phyloP scores from a whole-genome alignment of 1,139 yeast species.

The Lodderomyces metapsilosis region DNA sequence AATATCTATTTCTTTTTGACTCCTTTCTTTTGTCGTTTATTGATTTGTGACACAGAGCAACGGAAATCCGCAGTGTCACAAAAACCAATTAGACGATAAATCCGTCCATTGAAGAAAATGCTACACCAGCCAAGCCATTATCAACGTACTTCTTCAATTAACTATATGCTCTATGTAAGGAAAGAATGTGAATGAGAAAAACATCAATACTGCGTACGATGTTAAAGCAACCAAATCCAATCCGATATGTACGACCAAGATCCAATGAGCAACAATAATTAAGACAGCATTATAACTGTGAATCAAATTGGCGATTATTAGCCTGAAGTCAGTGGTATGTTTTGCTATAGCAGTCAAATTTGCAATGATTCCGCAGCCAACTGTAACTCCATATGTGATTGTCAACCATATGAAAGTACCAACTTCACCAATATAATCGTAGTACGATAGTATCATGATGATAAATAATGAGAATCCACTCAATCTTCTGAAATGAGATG shows the following conservation, averaged over 20 bases:
- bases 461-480: not conserved
- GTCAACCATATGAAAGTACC: conserved; percentile 1
- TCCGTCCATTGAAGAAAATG: too few relatives aligned
- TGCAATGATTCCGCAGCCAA: not conserved
- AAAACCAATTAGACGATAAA: too few relatives aligned
- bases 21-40: not conserved
- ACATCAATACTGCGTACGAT: conserved; percentile 1
- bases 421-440: not conserved
- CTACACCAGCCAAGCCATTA: too few relatives aligned
- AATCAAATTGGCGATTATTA: not conserved
- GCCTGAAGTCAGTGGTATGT: not conserved
- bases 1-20: too few relatives aligned
- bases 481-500: not conserved
- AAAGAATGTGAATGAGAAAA: conserved; percentile 1
- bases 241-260: conserved; percentile 1
- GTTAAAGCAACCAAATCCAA: conserved; percentile 1
- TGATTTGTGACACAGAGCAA: not conserved
- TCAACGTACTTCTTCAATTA: not conserved
- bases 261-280: conserved; percentile 1
- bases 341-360: not conserved
- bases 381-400: not conserved
- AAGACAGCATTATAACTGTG: not conserved
- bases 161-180: conserved; percentile 2
- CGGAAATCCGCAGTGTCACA: not conserved
- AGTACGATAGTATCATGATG: not conserved